Evolutionary conservation across 176 grass and related monocot species (phyloP).

Genomic region (Rhipidocladum racemiflorum): DNA sequence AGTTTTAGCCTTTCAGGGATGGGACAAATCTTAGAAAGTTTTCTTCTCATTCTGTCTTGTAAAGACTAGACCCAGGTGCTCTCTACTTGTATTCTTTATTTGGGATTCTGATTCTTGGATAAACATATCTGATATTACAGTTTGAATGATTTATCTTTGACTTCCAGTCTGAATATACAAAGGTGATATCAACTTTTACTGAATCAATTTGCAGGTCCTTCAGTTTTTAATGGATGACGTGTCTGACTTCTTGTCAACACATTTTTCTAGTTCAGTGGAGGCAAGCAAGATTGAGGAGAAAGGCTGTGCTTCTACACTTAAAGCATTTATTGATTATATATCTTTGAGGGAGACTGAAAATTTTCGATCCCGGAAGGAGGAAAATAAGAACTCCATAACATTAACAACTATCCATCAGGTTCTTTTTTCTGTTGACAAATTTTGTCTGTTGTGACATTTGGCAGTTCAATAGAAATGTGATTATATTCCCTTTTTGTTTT

Average conservation of each 20-base stretch:
- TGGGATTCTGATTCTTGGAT: conserved; percentile 14
- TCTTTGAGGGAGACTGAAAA: conserved; percentile 86
- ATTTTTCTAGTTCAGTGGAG: conserved; percentile 64
- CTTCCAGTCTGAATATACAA: background rate
- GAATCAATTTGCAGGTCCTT: conserved; percentile 60
- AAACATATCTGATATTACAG: background rate
- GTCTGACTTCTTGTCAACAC: conserved; percentile 83
- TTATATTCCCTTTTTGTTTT: conserved; percentile 37
- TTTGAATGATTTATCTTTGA: background rate
- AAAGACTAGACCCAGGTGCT: background rate
- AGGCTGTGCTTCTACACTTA: conserved; percentile 64
- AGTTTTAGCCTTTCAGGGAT: background rate
- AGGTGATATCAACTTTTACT: conserved; percentile 14
- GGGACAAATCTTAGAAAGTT: background rate
- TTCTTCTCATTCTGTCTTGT: conserved; percentile 5
- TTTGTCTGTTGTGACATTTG: conserved; percentile 8
- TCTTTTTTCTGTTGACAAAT: conserved; percentile 17
- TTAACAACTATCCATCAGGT: conserved; percentile 99
- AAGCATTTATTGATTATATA: conserved; percentile 84
- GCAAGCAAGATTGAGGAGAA: conserved; percentile 50
- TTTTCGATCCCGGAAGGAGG: conserved; percentile 65
- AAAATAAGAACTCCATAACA: conserved; percentile 86
- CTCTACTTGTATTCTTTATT: conserved; percentile 1
- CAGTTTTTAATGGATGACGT: conserved; percentile 98
- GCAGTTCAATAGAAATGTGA: background rate